These are phyloP conservation scores for Backusella morwellensis DNA, from an alignment of 192 early-diverging fungal genomes.

Conservation along the genomic window DNA sequence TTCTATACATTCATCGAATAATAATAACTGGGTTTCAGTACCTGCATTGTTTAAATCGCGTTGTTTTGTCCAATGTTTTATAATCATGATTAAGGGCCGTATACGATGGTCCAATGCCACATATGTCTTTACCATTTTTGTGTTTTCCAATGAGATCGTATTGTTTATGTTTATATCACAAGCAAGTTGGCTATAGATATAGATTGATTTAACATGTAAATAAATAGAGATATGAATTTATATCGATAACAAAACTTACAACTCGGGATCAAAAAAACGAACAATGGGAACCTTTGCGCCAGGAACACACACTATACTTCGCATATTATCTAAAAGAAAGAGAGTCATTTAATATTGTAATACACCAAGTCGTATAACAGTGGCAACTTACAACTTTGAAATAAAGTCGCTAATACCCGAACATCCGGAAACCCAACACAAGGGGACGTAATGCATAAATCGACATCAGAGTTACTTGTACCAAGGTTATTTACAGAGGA, in stretches of 20 bases:
- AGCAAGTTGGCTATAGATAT: slow-evolving; percentile 53
- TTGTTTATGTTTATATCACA: slow-evolving; percentile 97
- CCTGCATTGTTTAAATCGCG: slow-evolving; percentile 87
- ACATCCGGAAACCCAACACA: slow-evolving; percentile 76
- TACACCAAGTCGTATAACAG: background rate
- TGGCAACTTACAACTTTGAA: slow-evolving; percentile 60
- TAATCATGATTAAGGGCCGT: slow-evolving; percentile 80
- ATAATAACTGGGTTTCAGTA: slow-evolving; percentile 23
- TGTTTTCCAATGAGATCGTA: slow-evolving; percentile 85
- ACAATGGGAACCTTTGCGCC: slow-evolving; percentile 93
- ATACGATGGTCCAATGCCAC: slow-evolving; percentile 84
- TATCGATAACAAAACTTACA: slow-evolving; percentile 44
- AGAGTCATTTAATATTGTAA: no score
- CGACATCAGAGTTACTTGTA: slow-evolving; percentile 82
- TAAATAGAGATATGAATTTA: background rate
- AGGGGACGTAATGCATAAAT: slow-evolving; percentile 84
- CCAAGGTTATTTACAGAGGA: slow-evolving; percentile 89
- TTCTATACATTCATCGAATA: background rate
- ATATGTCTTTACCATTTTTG: slow-evolving; percentile 85
- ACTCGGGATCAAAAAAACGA: slow-evolving; percentile 85
- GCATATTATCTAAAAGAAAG: slow-evolving; percentile 67
- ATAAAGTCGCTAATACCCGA: slow-evolving; percentile 64
- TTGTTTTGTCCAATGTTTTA: slow-evolving; percentile 90
- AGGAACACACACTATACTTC: slow-evolving; percentile 70
- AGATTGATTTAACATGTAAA: background rate